A percentile compares a stretch with the other conserved stretches of the same genome.
Conservation (phyloP, 108 stramenopile species). For the Parmales sp. region DNA sequence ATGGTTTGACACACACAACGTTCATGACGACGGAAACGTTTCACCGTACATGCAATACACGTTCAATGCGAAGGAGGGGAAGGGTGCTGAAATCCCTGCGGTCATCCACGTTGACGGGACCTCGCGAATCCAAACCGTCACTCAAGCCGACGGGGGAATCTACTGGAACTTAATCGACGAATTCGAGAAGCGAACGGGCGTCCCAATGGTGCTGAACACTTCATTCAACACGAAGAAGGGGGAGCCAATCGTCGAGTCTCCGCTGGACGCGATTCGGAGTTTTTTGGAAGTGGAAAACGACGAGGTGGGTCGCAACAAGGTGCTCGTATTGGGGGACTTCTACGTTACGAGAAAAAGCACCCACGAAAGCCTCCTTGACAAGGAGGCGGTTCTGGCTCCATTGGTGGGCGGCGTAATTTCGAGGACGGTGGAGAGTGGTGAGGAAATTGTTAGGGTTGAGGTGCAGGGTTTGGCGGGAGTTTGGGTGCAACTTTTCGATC, state of each 20-base stretch:
- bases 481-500: no score
- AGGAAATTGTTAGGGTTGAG: no score
- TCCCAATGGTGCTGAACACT: slow-evolving; percentile 91
- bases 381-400: no score
- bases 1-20: slow-evolving; percentile 61
- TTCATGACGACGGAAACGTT: slow-evolving; percentile 32
- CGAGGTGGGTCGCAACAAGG: slow-evolving; percentile 70
- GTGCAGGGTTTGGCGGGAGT: no score
- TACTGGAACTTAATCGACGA: slow-evolving; percentile 72
- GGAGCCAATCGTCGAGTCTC: slow-evolving; percentile 88
- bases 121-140: slow-evolving; percentile 85
- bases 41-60: slow-evolving; percentile 81
- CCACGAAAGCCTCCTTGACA: no score
- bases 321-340: slow-evolving; percentile 73
- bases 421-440: no score
- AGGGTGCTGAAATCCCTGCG: slow-evolving; percentile 63
- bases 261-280: slow-evolving; percentile 66
- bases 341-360: slow-evolving; percentile 64
- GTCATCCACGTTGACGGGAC: slow-evolving; percentile 91
- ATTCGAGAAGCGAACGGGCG: slow-evolving; percentile 69
- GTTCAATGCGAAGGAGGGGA: slow-evolving; percentile 51
- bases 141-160: slow-evolving; percentile 49
- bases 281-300: no score
- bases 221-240: slow-evolving; percentile 81
- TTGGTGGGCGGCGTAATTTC: no score